These are phyloP conservation scores for Filobasidium wieringae DNA, from an alignment of 768 basidiomycete genomes.

Conservation along the genomic window DNA sequence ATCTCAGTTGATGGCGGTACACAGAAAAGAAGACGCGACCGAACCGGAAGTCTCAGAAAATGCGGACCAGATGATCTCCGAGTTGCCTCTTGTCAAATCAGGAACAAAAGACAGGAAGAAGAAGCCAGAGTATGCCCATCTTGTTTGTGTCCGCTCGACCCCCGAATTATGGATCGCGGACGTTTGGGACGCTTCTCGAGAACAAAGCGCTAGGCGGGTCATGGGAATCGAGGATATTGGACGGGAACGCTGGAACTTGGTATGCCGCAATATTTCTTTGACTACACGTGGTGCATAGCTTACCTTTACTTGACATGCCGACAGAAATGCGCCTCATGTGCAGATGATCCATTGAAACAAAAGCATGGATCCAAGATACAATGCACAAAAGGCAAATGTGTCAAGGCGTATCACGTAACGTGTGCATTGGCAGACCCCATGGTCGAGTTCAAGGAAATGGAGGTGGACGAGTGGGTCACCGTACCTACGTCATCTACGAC, in stretches of 20 bases:
- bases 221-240: conserved; percentile 80
- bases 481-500: neutral
- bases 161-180: conserved; percentile 89
- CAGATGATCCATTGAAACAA: conserved; percentile 44
- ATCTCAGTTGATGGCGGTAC: neutral
- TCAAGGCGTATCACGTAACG: conserved; percentile 83
- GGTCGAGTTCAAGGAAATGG: conserved; percentile 22
- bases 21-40: neutral
- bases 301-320: neutral
- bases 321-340: conserved; percentile 83
- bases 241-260: conserved; percentile 85
- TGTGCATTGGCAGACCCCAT: conserved; percentile 57
- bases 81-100: neutral
- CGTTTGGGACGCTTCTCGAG: conserved; percentile 40
- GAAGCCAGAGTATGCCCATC: conserved; percentile 48
- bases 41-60: neutral
- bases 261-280: conserved; percentile 40
- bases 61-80: neutral
- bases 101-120: neutral
- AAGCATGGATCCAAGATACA: conserved; percentile 48
- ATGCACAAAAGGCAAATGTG: conserved; percentile 68
- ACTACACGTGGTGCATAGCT: neutral
- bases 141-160: conserved; percentile 62
- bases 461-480: conserved; percentile 28
- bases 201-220: conserved; percentile 40